Evolutionary conservation across 2,329 filamentous ascomycete genomes (phyloP), one percentile per base, ranked within the genome.

Genomic region (Epichloe glyceriae): DNA sequence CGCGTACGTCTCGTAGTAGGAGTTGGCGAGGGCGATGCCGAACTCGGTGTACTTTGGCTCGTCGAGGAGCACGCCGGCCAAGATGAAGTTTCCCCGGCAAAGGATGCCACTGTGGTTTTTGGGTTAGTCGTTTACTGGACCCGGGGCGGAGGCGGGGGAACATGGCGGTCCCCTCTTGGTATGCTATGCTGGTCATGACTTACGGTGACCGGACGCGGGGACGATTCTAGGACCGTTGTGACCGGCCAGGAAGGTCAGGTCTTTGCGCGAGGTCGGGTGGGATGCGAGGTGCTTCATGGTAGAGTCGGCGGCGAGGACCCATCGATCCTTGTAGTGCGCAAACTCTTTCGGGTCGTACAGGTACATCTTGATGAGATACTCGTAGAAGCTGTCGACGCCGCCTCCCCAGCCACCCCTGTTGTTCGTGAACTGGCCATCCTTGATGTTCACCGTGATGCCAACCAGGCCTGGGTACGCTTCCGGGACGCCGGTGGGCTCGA

Each of bases 331-430:
- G 68, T 91, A 88, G 2, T 65, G 53, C 1, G 60, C 66, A 59
- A 86, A 94, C 4, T 79, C 74, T 4, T 64, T 58, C 0, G 80
- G 73, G 61, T 90, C 84, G 63, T 94, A 94, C 50, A 91, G 66
- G 60, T 83, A 94, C 86, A 93, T 91, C 72, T 95, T 95, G 65
- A 95, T 83, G 37, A 95, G 76, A 60, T 94, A 94, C 67, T 94
- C 88, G 68, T 94, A 95, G 69, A 83, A 94, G 40, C 82, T 87
- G 65, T 94, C 88, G 26, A 77, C 77, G 12, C 85, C 84, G 48
- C 83, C 87, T 40, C 79, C 77, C 88, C 88, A 95, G 44, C 86
- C 84, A 46, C 88, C 88, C 1, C 56, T 60, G 20, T 75, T 75
- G 60, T 91, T 78, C 14, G 76, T 57, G 58, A 94, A 91, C 6